These are phyloP conservation scores for Plenodomus biglobosus DNA, from an alignment of 2,329 filamentous ascomycete genomes.

Conservation along the genomic window DNA sequence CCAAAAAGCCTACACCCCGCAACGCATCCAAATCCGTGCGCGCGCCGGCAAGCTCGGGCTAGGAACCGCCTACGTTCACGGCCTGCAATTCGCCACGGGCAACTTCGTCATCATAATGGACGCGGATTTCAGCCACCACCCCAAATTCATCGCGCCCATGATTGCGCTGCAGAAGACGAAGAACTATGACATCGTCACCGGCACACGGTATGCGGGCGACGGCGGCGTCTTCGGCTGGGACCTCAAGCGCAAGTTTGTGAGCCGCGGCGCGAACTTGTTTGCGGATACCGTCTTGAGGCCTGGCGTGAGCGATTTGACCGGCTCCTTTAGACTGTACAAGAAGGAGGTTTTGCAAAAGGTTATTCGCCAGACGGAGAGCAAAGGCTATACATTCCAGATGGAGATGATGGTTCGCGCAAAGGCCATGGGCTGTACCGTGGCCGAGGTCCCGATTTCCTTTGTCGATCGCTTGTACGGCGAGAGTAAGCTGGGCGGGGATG, in stretches of 20 bases:
- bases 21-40: conserved; percentile 79
- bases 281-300: conserved; percentile 92
- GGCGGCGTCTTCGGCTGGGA: conserved; percentile 95
- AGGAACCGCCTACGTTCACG: conserved; percentile 94
- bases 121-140: conserved; percentile 98
- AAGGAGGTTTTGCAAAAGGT: conserved; percentile 84
- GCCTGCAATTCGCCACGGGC: conserved; percentile 83
- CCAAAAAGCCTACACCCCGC: conserved; percentile 74
- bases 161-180: conserved; percentile 74
- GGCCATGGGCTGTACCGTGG: conserved; percentile 90
- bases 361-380: conserved; percentile 86
- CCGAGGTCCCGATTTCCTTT: conserved; percentile 94
- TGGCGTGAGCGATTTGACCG: conserved; percentile 92
- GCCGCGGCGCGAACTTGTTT: conserved; percentile 88
- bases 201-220: conserved; percentile 86
- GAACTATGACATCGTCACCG: conserved; percentile 95
- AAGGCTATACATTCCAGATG: conserved; percentile 99
- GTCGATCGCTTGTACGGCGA: conserved; percentile 91
- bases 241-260: conserved; percentile 75
- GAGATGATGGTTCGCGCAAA: conserved; percentile 98
- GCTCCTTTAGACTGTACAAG: conserved; percentile 94
- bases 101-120: conserved; percentile 99
- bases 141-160: conserved; percentile 97
- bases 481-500: conserved; percentile 88
- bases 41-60: conserved; percentile 96